Conservation (phyloP, 2,329 filamentous ascomycete species). For the Ophiostoma quercus region DNA sequence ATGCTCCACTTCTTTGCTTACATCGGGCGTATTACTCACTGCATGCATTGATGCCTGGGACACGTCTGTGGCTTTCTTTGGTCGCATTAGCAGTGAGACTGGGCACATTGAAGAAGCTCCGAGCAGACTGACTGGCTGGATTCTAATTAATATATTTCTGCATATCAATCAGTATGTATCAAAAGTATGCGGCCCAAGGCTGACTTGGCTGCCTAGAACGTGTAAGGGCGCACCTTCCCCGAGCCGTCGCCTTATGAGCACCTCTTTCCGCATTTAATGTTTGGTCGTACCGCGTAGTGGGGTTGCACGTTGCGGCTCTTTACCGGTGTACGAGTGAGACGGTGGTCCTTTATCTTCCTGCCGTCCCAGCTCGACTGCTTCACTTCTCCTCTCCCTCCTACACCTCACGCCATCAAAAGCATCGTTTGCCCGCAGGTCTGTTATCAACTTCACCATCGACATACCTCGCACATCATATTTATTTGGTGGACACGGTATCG, state of each 20-base stretch:
- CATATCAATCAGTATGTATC: not conserved
- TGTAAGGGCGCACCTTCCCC: not conserved
- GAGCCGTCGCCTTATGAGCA: not conserved
- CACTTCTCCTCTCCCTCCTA: not conserved
- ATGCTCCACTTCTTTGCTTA: not conserved
- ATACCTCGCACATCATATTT: too few species aligned
- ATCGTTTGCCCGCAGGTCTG: not conserved
- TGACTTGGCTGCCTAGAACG: not conserved
- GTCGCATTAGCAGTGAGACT: not conserved
- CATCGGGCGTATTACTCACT: not conserved
- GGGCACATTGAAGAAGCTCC: not conserved
- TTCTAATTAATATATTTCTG: not conserved
- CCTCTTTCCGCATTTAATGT: not conserved
- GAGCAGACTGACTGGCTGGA: not conserved
- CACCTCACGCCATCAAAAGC: not conserved
- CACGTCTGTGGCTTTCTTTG: not conserved
- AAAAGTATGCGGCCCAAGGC: not conserved
- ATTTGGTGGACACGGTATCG: not conserved
- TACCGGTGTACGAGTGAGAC: not conserved
- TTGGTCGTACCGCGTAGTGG: not conserved
- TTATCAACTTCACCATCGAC: not conserved
- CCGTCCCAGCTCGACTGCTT: not conserved
- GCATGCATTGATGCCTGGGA: not conserved
- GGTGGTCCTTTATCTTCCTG: not conserved
- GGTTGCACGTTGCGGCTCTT: not conserved